Conservation (phyloP, 2,329 filamentous ascomycete species). For the Colletotrichum gloeosporioides region DNA sequence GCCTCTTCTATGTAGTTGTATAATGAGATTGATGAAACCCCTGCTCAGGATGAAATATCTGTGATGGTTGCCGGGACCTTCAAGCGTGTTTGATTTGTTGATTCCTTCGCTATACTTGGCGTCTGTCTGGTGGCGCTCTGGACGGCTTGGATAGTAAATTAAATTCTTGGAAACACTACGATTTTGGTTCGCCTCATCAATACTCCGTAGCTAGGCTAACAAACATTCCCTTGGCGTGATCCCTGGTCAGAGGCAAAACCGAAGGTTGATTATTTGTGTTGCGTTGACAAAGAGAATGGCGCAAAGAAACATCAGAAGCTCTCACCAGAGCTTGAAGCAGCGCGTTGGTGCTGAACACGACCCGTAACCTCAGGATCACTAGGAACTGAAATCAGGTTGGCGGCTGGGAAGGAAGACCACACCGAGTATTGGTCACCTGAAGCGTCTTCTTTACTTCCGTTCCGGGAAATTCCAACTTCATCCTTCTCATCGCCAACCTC, state of each 20-base stretch:
- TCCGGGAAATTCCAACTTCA: neutral
- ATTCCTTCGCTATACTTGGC: neutral
- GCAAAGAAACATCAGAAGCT: neutral
- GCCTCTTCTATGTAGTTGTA: neutral
- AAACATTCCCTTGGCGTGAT: neutral
- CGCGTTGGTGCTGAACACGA: neutral
- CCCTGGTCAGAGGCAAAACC: neutral
- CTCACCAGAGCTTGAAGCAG: neutral
- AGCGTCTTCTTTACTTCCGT: neutral
- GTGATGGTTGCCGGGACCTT: rapidly evolving
- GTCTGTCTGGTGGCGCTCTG: no score
- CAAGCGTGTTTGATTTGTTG: neutral
- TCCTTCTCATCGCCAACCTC: neutral
- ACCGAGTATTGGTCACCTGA: neutral
- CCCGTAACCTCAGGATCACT: neutral
- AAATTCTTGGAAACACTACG: rapidly evolving
- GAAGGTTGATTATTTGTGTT: neutral
- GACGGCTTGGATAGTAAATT: neutral
- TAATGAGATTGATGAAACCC: neutral
- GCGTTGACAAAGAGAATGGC: neutral
- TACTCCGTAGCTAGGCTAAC: neutral
- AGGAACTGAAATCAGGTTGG: neutral
- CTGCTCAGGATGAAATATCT: rapidly evolving
- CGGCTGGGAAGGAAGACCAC: neutral
- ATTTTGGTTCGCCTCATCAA: neutral